Evolutionary conservation across 2,329 filamentous ascomycete genomes (phyloP).

Genomic region (Cadophora sp.): DNA sequence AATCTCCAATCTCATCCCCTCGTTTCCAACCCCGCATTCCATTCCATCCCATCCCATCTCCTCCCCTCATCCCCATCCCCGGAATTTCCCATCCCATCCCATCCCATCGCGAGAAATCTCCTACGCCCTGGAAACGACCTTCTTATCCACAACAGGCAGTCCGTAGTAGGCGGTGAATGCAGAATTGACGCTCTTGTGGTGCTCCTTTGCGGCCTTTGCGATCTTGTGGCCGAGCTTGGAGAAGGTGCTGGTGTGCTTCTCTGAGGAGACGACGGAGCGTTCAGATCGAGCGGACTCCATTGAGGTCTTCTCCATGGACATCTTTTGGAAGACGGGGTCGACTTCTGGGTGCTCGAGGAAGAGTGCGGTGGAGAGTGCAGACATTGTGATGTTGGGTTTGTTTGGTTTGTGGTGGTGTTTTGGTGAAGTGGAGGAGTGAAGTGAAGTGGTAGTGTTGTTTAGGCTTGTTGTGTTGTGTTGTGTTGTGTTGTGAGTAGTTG

Average conservation of each 20-base stretch:
- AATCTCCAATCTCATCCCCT: neutral
- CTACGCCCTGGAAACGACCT: neutral
- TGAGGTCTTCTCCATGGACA: conserved; percentile 1
- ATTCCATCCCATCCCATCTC: neutral
- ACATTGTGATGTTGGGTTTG: conserved; percentile 14
- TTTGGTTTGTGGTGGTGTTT: neutral
- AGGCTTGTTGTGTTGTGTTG: neutral
- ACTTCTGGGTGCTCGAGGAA: conserved; percentile 6
- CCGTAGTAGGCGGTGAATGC: conserved; percentile 13
- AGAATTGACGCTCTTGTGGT: conserved; percentile 7
- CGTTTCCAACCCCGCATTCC: neutral
- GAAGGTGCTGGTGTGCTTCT: neutral
- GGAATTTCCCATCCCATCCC: neutral
- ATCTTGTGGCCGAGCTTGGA: conserved; percentile 11
- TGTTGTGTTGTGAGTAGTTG: neutral
- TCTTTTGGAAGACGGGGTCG: conserved; percentile 16
- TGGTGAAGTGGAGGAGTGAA: neutral
- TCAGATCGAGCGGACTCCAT: neutral
- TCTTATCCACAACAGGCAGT: neutral
- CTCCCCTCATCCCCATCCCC: neutral
- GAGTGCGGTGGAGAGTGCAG: conserved; percentile 13
- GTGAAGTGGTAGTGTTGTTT: neutral
- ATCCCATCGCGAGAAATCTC: neutral
- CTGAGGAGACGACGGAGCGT: neutral
- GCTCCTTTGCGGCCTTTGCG: conserved; percentile 4